Evolutionary conservation across 345 rosid genomes (phyloP).

Genomic region (Eucalyptus pumila): DNA sequence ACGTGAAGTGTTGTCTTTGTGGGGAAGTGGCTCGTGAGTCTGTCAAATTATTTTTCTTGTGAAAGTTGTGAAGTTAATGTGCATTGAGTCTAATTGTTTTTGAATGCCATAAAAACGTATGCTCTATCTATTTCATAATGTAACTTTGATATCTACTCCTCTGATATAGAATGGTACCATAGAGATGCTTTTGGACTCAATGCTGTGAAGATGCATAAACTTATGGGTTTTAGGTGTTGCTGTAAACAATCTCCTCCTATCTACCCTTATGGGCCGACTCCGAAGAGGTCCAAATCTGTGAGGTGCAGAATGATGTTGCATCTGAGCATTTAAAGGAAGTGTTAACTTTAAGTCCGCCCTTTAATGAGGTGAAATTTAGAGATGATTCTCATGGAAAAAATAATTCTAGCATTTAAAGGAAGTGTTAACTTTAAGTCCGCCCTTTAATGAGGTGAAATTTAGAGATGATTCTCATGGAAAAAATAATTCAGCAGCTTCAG

Average conservation of each 20-base stretch:
- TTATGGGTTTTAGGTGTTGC: slow-evolving; percentile 80
- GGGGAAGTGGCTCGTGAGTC: slow-evolving; percentile 21
- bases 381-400: background rate
- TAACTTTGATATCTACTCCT: background rate
- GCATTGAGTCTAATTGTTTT: background rate
- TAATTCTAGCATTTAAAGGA: no score
- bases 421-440: background rate
- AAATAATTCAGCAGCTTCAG: fast-evolving
- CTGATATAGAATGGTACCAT: slow-evolving; percentile 74
- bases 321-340: no score
- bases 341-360: background rate
- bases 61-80: slow-evolving; percentile 62
- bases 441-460: background rate
- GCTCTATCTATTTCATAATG: background rate
- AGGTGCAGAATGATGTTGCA: fast-evolving
- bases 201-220: slow-evolving; percentile 29
- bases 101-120: background rate
- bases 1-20: background rate
- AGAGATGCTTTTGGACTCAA: slow-evolving; percentile 75
- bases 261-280: slow-evolving; percentile 4
- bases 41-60: slow-evolving; percentile 42
- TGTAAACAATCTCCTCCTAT: slow-evolving; percentile 31
- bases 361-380: background rate
- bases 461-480: background rate
- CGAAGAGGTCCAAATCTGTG: background rate